phyloP scores from a whole-genome alignment of 768 basidiomycete species.

The Gloeophyllum trabeum region DNA sequence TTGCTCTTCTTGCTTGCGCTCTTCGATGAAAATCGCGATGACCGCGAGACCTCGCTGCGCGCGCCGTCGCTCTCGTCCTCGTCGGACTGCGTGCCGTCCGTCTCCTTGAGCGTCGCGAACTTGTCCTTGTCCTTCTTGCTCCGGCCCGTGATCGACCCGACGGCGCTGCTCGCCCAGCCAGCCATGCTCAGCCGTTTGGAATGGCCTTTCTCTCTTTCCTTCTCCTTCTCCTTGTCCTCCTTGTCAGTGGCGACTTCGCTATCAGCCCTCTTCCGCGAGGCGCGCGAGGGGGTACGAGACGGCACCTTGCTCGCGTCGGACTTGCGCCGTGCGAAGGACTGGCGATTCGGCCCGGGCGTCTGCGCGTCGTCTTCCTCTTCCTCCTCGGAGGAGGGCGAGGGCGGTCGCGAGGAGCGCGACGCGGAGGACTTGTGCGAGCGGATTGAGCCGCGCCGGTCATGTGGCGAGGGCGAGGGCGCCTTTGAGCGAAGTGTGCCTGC shows the following conservation, averaged over 20 bases:
- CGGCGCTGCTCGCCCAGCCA: constrained; percentile 60
- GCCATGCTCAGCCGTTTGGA: constrained; percentile 30
- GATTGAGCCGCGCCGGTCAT: not conserved
- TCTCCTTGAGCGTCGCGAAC: constrained; percentile 33
- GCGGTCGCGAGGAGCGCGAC: not conserved
- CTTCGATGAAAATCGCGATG: constrained; percentile 7
- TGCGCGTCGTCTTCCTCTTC: constrained; percentile 1
- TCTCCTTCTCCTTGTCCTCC: constrained; percentile 25
- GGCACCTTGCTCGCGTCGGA: constrained; percentile 26
- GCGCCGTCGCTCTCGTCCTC: constrained; percentile 16
- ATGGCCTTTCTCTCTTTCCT: constrained; percentile 11
- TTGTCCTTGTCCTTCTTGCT: constrained; percentile 51
- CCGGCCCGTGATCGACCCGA: constrained; percentile 48
- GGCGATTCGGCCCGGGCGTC: constrained; percentile 8
- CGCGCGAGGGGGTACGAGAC: constrained; percentile 46
- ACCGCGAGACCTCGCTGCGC: constrained; percentile 5
- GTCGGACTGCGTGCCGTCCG: constrained; percentile 23
- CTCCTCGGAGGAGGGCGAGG: constrained; percentile 1
- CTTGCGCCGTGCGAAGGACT: constrained; percentile 22
- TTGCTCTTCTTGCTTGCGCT: constrained; percentile 8
- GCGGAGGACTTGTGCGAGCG: not conserved
- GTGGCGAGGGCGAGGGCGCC: too few relatives aligned
- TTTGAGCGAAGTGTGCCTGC: too few relatives aligned
- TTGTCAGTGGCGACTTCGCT: constrained; percentile 31
- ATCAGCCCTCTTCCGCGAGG: constrained; percentile 56